These are phyloP conservation scores for Pisolithus orientalis DNA, from an alignment of 768 basidiomycete species.

Conservation along the genomic window DNA sequence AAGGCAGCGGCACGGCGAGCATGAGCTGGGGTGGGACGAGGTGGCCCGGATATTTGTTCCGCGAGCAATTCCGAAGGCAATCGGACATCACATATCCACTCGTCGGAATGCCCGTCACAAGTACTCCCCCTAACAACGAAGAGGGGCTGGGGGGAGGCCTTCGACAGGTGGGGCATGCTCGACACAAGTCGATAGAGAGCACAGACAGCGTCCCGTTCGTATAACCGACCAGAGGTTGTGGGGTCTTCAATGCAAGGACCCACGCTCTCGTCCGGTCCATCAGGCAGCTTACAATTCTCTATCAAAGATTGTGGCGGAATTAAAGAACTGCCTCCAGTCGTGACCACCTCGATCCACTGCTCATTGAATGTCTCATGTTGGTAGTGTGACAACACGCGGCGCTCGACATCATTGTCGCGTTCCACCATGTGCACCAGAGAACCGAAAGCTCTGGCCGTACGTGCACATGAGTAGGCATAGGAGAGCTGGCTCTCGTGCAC, in stretches of 20 bases:
- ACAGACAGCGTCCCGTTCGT: constrained; percentile 49
- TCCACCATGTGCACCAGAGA: constrained; percentile 62
- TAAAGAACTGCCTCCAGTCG: constrained; percentile 26
- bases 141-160: constrained; percentile 8
- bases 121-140: constrained; percentile 19
- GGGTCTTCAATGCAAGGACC: constrained; percentile 51
- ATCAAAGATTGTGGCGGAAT: constrained; percentile 41
- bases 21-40: constrained; percentile 39
- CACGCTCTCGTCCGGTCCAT: constrained; percentile 27
- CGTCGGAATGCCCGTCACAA: constrained; percentile 10
- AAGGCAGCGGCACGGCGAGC: constrained; percentile 59
- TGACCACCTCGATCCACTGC: constrained; percentile 46
- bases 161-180: constrained; percentile 7
- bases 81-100: constrained; percentile 43
- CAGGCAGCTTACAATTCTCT: constrained; percentile 38
- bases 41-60: constrained; percentile 37
- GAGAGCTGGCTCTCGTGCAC: constrained; percentile 54
- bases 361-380: constrained; percentile 36
- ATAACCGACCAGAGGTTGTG: constrained; percentile 53
- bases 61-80: constrained; percentile 40
- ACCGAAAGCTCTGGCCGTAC: constrained; percentile 40
- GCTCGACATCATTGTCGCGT: constrained; percentile 49
- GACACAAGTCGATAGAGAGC: constrained; percentile 50
- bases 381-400: constrained; percentile 42
- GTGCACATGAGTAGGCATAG: constrained; percentile 47